These are phyloP conservation scores for Blastomyces percursus DNA, from an alignment of 2,329 filamentous ascomycete genomes.

Conservation along the genomic window DNA sequence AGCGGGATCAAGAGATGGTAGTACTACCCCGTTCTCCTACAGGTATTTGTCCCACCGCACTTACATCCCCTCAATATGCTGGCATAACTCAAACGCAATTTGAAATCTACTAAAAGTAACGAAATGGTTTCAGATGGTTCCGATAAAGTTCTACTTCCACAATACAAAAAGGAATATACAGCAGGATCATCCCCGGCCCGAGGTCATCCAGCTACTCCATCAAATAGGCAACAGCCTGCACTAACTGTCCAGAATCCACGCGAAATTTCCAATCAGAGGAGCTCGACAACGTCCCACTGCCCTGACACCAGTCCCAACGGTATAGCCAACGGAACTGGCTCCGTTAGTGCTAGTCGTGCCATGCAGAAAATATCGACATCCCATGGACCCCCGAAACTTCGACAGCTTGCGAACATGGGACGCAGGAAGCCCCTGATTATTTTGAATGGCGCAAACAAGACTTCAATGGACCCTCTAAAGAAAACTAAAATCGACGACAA, in stretches of 20 bases:
- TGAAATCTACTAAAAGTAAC: not conserved
- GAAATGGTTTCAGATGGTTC: not conserved
- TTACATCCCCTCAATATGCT: no score
- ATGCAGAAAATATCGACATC: not conserved
- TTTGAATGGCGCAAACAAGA: not conserved
- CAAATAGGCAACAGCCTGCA: not conserved
- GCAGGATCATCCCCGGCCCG: no score
- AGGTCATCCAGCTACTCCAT: not conserved
- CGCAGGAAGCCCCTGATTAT: not conserved
- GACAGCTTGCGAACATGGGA: not conserved
- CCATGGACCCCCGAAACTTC: not conserved
- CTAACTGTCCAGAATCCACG: not conserved
- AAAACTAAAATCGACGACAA: constrained; percentile 9
- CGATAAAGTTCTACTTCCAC: not conserved
- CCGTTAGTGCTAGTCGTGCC: not conserved
- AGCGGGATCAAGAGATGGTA: not conserved
- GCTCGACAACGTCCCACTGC: not conserved
- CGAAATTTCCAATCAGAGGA: not conserved
- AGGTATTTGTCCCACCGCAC: not conserved
- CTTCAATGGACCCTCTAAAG: not conserved
- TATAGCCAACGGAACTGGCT: not conserved
- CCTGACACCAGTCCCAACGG: not conserved
- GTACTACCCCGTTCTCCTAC: not conserved
- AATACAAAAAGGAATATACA: no score
- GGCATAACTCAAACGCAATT: not conserved